Conservation (phyloP, 2,329 filamentous ascomycete genomes). For the Botrytis pseudocinerea region DNA sequence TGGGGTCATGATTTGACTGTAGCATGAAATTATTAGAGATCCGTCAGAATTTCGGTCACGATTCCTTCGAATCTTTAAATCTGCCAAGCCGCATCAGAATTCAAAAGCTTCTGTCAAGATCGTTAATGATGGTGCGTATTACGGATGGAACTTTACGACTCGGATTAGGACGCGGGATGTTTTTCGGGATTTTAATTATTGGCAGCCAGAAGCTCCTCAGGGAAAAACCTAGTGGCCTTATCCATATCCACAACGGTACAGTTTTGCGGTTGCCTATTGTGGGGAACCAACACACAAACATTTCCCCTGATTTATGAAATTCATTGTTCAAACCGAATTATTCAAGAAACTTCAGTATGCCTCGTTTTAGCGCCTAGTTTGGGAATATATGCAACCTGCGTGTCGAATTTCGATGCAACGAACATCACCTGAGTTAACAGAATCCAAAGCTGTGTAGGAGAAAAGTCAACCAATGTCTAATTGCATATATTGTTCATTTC, state of each 20-base stretch:
- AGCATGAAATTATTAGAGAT: background rate
- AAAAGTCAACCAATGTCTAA: background rate
- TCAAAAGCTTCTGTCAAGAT: background rate
- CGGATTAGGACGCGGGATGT: background rate
- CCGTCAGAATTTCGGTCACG: background rate
- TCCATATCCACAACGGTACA: background rate
- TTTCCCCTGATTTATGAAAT: conserved; percentile 45
- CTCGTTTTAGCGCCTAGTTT: background rate
- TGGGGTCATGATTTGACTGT: background rate
- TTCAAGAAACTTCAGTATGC: background rate
- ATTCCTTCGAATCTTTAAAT: background rate
- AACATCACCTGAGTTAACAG: background rate
- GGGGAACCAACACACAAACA: conserved; percentile 1
- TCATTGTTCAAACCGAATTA: background rate
- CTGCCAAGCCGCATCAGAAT: background rate
- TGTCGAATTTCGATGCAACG: background rate
- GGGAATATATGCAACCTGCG: background rate
- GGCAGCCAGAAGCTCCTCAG: background rate
- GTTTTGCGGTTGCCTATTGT: conserved; percentile 12
- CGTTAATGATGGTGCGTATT: background rate
- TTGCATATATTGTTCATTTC: background rate
- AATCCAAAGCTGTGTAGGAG: background rate
- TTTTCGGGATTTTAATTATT: background rate
- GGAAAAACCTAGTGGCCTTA: background rate
- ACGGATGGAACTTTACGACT: background rate